Conservation (phyloP, 2,329 filamentous ascomycete species). For the Lomentospora prolificans region DNA sequence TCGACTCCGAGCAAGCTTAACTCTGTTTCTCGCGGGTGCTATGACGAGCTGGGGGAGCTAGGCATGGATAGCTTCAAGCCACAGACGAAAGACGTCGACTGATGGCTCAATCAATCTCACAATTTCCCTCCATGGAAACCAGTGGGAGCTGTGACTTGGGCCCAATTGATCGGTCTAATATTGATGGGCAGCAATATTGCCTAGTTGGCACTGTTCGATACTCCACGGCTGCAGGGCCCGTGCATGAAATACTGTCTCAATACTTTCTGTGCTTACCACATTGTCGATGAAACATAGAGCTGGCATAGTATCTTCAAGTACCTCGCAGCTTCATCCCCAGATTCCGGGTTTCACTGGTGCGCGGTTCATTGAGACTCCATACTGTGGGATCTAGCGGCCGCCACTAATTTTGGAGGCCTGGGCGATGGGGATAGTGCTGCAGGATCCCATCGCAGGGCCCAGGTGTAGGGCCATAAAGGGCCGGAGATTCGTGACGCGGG, state of each 20-base stretch:
- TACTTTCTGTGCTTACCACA: neutral
- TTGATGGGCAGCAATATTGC: neutral
- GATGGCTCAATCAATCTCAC: too few relatives aligned
- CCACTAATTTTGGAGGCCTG: neutral
- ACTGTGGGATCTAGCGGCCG: neutral
- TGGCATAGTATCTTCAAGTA: neutral
- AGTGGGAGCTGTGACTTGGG: too few relatives aligned
- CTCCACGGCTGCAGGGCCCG: neutral
- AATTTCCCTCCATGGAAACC: too few relatives aligned
- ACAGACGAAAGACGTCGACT: neutral
- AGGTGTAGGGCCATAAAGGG: neutral
- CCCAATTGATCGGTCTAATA: neutral
- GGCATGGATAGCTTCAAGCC: neutral
- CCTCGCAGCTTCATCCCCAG: neutral
- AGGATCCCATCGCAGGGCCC: neutral
- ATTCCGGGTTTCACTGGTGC: neutral
- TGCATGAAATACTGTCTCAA: neutral
- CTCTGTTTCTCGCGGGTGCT: neutral
- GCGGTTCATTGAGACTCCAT: neutral
- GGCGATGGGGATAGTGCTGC: neutral
- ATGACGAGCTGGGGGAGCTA: neutral
- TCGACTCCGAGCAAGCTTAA: too few relatives aligned
- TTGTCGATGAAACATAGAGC: neutral
- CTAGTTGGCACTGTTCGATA: neutral
- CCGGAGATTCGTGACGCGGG: neutral